Base-by-base conservation (phyloP, 2,329 filamentous ascomycete species). In the Epichloe coenophiala region DNA sequence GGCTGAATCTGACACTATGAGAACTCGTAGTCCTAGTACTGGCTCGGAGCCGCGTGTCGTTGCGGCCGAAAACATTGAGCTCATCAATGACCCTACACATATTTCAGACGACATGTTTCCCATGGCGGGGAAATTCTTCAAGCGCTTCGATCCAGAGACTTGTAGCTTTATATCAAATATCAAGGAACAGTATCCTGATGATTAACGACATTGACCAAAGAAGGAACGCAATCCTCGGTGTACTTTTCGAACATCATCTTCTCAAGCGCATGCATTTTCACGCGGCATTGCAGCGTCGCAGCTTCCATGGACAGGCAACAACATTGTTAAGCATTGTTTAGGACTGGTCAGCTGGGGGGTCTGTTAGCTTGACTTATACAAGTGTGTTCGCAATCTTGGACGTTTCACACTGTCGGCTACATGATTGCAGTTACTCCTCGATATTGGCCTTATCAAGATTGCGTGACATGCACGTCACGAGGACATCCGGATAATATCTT, bases 91-190 rank as follows among this genome's bases (percentile, higher is more conserved):
- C 49, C 58, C 60, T 45, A 64, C 48, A 64, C 69, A 56, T 57
- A 72, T 84, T 2, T 73, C 77, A 0, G 68, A 76, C 4, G 59
- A 77, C 23, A 71, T 94, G 54, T 76, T 88, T 61, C 72, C 73
- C 44, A 67, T 86, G 57, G 88, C 89, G 3, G 93, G 93, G 0
- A 84, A 83, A 59, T 88, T 87, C 65, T 97, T 98, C 66, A 94
- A 88, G 66, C 75, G 88, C 41, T 97, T 89, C 74, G 87, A 96
- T 65, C 61, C 65, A 4, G 70, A 69, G 36, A 73, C 68, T 0
- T 80, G 80, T 57, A 73, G 68, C 4, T 98, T 97, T 68, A 75
- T 95, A 35, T 95, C 88, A 58, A 97, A 96, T 65, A 61, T 78
- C 35, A 68, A 69, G 58, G 87, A 94, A 58, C 81, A 90, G 60